Percentiles rank a stretch among this genome's conserved stretches.
These are phyloP conservation scores for Rubus parviflorus DNA, from an alignment of 306 rosid species.

Conservation along the genomic window DNA sequence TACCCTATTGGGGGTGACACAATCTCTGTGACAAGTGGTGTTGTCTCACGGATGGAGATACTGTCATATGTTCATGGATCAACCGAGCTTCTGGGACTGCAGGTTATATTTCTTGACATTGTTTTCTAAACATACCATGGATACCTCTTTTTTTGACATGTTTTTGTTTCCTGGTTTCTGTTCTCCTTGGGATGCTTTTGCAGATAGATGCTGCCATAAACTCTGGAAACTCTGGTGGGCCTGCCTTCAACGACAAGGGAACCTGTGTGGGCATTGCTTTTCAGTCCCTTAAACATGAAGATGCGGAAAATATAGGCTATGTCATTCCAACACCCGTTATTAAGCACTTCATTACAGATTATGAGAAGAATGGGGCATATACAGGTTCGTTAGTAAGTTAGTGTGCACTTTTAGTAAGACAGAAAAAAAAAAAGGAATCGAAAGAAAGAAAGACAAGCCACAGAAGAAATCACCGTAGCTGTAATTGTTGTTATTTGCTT, in stretches of 20 bases:
- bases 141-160: slow-evolving; percentile 12
- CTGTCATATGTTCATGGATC: slow-evolving; percentile 84
- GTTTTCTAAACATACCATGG: slow-evolving; percentile 10
- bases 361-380: slow-evolving; percentile 73
- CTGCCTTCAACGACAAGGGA: slow-evolving; percentile 74
- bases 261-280: slow-evolving; percentile 79
- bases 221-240: slow-evolving; percentile 88
- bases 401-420: background rate
- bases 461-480: background rate
- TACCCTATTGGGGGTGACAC: slow-evolving; percentile 85
- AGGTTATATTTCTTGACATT: slow-evolving; percentile 41
- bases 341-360: slow-evolving; percentile 74
- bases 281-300: slow-evolving; percentile 83
- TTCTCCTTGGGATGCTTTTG: slow-evolving; percentile 20
- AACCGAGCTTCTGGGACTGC: slow-evolving; percentile 82
- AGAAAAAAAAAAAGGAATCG: background rate
- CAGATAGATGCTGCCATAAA: slow-evolving; percentile 84
- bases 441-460: slow-evolving; percentile 3
- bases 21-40: slow-evolving; percentile 87
- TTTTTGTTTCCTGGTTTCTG: slow-evolving; percentile 22
- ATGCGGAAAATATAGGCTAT: slow-evolving; percentile 73
- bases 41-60: slow-evolving; percentile 78
- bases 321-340: slow-evolving; percentile 85
- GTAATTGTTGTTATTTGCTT: background rate
- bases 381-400: slow-evolving; percentile 47